Percentiles rank a stretch among this genome's conserved stretches.
These are phyloP conservation scores for Biancaea sappan DNA, from an alignment of 306 rosid genomes.

Conservation along the genomic window DNA sequence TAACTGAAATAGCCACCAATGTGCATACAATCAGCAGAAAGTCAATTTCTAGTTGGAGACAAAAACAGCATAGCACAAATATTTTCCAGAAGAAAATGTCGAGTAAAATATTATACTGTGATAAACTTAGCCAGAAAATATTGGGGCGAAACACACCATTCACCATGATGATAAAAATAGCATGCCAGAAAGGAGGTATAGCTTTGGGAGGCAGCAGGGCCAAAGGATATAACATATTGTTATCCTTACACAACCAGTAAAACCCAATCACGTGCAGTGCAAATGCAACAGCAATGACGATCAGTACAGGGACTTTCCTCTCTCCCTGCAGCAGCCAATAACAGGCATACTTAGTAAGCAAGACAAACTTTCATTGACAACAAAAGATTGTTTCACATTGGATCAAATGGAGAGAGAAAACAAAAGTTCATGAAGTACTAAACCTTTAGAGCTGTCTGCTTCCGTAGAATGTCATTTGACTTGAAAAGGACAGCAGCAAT, in stretches of 20 bases:
- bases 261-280: conserved; percentile 75
- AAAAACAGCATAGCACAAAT: conserved; percentile 5
- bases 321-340: conserved; percentile 83
- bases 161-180: conserved; percentile 85
- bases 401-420: not conserved
- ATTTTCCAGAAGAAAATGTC: conserved; percentile 10
- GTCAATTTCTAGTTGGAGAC: conserved; percentile 4
- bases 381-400: not conserved
- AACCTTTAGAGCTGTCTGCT: conserved; percentile 89
- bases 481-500: conserved; percentile 89
- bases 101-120: not conserved
- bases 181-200: conserved; percentile 98
- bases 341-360: conserved; percentile 26
- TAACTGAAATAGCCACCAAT: not conserved
- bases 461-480: conserved; percentile 87
- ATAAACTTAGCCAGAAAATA: conserved; percentile 3
- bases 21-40: not conserved
- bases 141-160: conserved; percentile 63
- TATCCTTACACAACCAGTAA: conserved; percentile 98
- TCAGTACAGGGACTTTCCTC: conserved; percentile 75
- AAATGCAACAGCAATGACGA: conserved; percentile 78
- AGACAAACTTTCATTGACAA: not conserved
- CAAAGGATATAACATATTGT: conserved; percentile 79
- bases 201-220: conserved; percentile 91
- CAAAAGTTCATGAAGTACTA: not conserved